Evolutionary conservation across 164 flowering plant genomes (phyloP).

Genomic region (Liquidambar formosana): DNA sequence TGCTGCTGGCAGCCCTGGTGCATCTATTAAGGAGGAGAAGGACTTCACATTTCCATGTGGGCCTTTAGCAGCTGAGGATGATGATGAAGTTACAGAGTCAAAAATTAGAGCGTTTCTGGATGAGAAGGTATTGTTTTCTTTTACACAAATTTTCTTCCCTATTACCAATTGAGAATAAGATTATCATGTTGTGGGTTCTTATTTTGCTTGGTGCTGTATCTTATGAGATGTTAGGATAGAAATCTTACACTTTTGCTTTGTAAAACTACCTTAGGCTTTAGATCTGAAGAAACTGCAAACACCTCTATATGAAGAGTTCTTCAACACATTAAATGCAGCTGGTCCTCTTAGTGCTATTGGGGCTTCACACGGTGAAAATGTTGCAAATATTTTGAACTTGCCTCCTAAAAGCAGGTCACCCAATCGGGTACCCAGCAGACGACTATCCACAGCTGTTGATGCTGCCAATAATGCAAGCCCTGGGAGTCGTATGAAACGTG

Average conservation of each 20-base stretch:
- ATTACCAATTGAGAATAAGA: not conserved
- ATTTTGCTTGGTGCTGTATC: not conserved
- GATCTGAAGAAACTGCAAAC: constrained; percentile 72
- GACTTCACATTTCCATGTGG: constrained; percentile 58
- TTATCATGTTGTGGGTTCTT: not conserved
- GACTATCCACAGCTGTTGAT: constrained; percentile 39
- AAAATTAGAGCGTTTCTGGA: constrained; percentile 70
- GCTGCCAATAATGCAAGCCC: constrained; percentile 37
- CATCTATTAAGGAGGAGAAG: constrained; percentile 24
- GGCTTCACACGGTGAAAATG: constrained; percentile 32
- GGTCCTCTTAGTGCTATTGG: constrained; percentile 26
- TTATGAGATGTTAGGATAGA: not conserved
- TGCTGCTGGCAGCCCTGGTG: constrained; percentile 19
- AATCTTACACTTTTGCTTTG: constrained; percentile 1
- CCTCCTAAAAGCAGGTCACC: constrained; percentile 71
- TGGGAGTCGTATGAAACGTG: constrained; percentile 32
- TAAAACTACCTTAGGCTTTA: constrained; percentile 42
- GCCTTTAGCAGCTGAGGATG: constrained; percentile 48
- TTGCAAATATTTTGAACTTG: constrained; percentile 34
- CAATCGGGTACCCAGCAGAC: constrained; percentile 31
- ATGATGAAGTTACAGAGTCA: constrained; percentile 69
- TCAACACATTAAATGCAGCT: constrained; percentile 52
- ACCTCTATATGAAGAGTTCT: constrained; percentile 65
- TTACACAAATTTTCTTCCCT: not conserved
- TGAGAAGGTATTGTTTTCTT: constrained; percentile 56